Conservation (phyloP, 2,329 filamentous ascomycete genomes). For the Talaromyces rugulosus region DNA sequence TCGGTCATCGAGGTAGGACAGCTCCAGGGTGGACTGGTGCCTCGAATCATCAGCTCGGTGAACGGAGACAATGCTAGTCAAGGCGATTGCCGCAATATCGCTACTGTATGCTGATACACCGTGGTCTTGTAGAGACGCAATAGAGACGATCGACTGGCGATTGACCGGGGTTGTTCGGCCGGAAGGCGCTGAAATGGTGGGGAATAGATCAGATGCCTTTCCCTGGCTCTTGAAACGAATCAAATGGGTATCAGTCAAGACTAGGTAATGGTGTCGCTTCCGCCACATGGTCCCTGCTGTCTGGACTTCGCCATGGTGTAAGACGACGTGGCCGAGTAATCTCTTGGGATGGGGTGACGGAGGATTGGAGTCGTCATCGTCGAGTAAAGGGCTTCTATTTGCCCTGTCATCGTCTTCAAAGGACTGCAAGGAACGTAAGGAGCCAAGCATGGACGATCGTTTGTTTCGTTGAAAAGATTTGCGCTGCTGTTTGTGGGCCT, state of each 20-base stretch:
- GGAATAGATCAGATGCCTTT: slow-evolving; percentile 62
- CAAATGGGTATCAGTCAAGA: slow-evolving; percentile 65
- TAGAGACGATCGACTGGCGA: slow-evolving; percentile 57
- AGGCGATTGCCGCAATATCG: slow-evolving; percentile 50
- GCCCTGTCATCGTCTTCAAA: slow-evolving; percentile 51
- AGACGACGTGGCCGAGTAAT: slow-evolving; percentile 45
- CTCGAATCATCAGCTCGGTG: slow-evolving; percentile 65
- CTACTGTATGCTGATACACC: slow-evolving; percentile 56
- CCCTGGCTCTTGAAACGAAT: slow-evolving; percentile 64
- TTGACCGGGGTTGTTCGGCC: slow-evolving; percentile 40
- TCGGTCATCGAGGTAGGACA: slow-evolving; percentile 65
- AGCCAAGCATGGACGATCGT: slow-evolving; percentile 57
- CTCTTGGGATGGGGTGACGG: slow-evolving; percentile 23
- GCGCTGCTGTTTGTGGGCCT: slow-evolving; percentile 33
- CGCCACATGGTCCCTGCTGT: slow-evolving; percentile 66
- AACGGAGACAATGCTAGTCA: slow-evolving; percentile 64
- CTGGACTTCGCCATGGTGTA: slow-evolving; percentile 67
- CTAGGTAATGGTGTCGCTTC: slow-evolving; percentile 69
- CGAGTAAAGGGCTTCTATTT: slow-evolving; percentile 45
- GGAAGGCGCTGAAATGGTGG: slow-evolving; percentile 43
- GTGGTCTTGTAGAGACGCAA: slow-evolving; percentile 58
- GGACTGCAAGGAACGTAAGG: slow-evolving; percentile 51
- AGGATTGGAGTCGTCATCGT: slow-evolving; percentile 39
- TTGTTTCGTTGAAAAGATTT: slow-evolving; percentile 41
- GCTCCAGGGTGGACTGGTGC: slow-evolving; percentile 59